Percentiles rank a stretch among this genome's conserved stretches.
Conservation (phyloP, 257 asterid species). For the Linderniella brevidens region DNA sequence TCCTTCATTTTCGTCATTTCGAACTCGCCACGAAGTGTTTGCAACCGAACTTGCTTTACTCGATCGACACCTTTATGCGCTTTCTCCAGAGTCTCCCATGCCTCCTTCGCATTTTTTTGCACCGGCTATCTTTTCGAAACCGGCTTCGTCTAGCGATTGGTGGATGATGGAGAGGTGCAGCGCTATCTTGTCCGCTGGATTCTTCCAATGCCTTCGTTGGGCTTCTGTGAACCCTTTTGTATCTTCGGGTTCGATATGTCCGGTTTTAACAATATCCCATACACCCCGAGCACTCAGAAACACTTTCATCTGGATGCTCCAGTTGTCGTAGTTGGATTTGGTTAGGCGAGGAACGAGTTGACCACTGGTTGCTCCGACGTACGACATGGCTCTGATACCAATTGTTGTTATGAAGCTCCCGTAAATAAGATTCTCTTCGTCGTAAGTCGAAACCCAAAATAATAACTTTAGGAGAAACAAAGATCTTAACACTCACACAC, state of each 20-base stretch:
- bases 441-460: too few species aligned
- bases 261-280: too few species aligned
- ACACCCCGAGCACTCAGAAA: background rate
- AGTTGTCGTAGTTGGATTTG: background rate
- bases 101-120: background rate
- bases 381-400: background rate
- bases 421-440: too few species aligned
- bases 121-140: slow-evolving; percentile 1
- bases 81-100: background rate
- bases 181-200: background rate
- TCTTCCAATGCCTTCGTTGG: too few species aligned
- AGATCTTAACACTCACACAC: too few species aligned
- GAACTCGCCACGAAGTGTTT: slow-evolving; percentile 8
- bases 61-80: background rate
- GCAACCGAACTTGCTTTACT: slow-evolving; percentile 8
- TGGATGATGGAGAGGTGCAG: background rate
- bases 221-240: background rate
- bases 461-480: too few species aligned
- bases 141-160: background rate
- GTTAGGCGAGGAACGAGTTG: too few species aligned
- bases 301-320: background rate
- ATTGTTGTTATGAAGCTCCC: too few species aligned
- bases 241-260: too few species aligned
- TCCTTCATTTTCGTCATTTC: slow-evolving; percentile 1
- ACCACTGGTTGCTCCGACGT: too few species aligned